Evolutionary conservation across 2,329 filamentous ascomycete species (phyloP).

Genomic region (Aspergillus oerlinghausenensis): DNA sequence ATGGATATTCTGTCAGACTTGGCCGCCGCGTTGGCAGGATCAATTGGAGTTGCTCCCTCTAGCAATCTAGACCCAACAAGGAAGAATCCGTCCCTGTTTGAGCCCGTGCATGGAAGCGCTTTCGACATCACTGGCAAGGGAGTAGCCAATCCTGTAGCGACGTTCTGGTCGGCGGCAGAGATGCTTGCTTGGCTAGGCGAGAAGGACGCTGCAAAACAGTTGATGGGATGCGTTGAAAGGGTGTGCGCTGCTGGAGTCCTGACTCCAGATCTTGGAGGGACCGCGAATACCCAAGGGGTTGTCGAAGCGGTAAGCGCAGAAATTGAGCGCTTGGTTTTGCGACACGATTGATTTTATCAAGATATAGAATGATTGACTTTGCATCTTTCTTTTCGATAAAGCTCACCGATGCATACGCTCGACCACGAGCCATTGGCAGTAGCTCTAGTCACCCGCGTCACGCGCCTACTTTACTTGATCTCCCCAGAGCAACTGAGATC

Average conservation of each 20-base stretch:
- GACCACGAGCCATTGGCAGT: not conserved
- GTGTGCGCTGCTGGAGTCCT: conserved; percentile 54
- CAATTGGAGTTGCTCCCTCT: conserved; percentile 68
- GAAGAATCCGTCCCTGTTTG: conserved; percentile 57
- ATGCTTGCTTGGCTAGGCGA: conserved; percentile 62
- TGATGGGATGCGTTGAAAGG: conserved; percentile 59
- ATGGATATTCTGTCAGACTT: conserved; percentile 70
- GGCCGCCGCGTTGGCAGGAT: conserved; percentile 64
- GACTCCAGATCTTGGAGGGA: conserved; percentile 58
- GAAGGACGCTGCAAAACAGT: conserved; percentile 50
- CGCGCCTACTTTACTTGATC: not conserved
- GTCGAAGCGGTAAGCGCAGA: conserved; percentile 53
- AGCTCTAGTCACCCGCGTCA: not conserved
- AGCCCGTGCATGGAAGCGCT: conserved; percentile 59
- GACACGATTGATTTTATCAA: not conserved
- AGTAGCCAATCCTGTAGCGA: conserved; percentile 57
- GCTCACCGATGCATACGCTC: not conserved
- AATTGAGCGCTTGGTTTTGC: conserved; percentile 32
- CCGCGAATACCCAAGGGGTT: conserved; percentile 52
- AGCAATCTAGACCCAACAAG: conserved; percentile 63
- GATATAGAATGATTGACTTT: not conserved
- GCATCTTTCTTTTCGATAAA: not conserved
- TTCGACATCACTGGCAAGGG: conserved; percentile 63
- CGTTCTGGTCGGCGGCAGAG: conserved; percentile 66
- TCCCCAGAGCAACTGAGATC: not conserved